Evolutionary conservation across 768 basidiomycete genomes (phyloP).

Genomic region (Auriscalpium vulgare): DNA sequence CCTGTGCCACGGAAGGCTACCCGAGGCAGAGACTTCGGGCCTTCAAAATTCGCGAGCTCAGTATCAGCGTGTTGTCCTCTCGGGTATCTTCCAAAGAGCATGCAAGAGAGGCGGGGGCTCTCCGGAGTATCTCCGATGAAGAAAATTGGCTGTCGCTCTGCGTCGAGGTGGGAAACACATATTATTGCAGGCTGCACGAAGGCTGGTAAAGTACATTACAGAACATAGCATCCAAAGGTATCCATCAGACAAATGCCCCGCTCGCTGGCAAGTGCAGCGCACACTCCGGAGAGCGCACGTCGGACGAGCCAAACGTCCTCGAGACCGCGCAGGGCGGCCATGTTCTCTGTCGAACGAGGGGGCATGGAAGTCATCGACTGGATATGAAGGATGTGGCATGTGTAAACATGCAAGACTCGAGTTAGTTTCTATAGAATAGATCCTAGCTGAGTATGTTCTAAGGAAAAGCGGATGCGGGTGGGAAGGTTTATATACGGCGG

Average conservation of each 20-base stretch:
- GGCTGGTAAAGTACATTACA: too few species aligned
- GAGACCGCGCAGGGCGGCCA: slow-evolving; percentile 33
- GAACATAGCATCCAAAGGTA: neutral
- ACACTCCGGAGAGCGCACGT: neutral
- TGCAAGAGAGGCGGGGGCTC: too few species aligned
- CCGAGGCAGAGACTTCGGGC: too few species aligned
- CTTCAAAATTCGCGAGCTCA: too few species aligned
- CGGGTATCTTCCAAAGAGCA: too few species aligned
- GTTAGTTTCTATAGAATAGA: slow-evolving; percentile 77
- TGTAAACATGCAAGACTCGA: slow-evolving; percentile 74
- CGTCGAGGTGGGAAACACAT: too few species aligned
- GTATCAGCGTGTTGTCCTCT: too few species aligned
- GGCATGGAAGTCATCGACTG: slow-evolving; percentile 61
- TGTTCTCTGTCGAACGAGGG: slow-evolving; percentile 66
- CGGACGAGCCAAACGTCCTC: slow-evolving; percentile 52
- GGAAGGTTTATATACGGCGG: neutral
- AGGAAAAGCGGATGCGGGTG: slow-evolving; percentile 22
- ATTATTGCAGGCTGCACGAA: too few species aligned
- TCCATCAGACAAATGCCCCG: neutral
- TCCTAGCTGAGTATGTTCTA: slow-evolving; percentile 77
- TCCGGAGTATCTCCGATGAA: too few species aligned
- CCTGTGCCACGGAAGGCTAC: too few species aligned
- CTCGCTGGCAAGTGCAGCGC: neutral
- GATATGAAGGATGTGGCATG: slow-evolving; percentile 67
- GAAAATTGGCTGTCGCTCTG: too few species aligned